Evolutionary conservation across 139 green algal species (phyloP).

Genomic region (Pseudopediastrum boryanum): DNA sequence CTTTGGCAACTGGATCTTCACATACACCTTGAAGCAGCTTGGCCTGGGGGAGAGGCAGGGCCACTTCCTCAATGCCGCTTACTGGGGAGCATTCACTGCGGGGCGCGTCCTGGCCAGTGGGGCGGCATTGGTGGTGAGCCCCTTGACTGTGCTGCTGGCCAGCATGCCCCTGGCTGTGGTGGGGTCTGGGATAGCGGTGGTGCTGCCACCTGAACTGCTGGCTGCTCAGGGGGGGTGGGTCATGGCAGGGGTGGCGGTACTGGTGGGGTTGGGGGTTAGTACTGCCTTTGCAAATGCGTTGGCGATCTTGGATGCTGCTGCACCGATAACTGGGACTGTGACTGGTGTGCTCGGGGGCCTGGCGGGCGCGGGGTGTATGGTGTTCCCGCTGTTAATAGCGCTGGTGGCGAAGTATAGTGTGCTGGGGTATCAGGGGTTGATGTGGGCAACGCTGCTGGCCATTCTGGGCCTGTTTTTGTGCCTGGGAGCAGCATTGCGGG

Average conservation of each 20-base stretch:
- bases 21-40: slow-evolving; percentile 1
- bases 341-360: slow-evolving; percentile 29
- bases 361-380: slow-evolving; percentile 32
- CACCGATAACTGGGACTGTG: slow-evolving; percentile 21
- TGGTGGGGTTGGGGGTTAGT: slow-evolving; percentile 22
- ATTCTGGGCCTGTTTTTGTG: no score
- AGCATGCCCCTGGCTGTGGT: slow-evolving; percentile 17
- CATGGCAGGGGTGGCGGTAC: not conserved
- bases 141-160: slow-evolving; percentile 4
- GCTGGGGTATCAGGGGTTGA: slow-evolving; percentile 15
- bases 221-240: not conserved
- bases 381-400: slow-evolving; percentile 19
- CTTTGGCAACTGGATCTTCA: slow-evolving; percentile 29
- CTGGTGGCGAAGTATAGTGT: slow-evolving; percentile 20
- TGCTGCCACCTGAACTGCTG: not conserved
- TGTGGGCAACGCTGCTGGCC: no score
- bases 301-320: slow-evolving; percentile 9
- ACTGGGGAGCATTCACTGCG: slow-evolving; percentile 36
- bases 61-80: slow-evolving; percentile 23
- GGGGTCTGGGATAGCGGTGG: not conserved
- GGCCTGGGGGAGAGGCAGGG: not conserved
- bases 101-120: slow-evolving; percentile 22
- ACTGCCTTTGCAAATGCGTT: slow-evolving; percentile 32
- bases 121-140: not conserved
- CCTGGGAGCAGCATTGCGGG: no score